A percentile compares a stretch with the other conserved stretches of the same genome.
These are phyloP conservation scores for Magnusiomyces paraingens DNA, from an alignment of 1,139 yeast genomes.

Conservation along the genomic window DNA sequence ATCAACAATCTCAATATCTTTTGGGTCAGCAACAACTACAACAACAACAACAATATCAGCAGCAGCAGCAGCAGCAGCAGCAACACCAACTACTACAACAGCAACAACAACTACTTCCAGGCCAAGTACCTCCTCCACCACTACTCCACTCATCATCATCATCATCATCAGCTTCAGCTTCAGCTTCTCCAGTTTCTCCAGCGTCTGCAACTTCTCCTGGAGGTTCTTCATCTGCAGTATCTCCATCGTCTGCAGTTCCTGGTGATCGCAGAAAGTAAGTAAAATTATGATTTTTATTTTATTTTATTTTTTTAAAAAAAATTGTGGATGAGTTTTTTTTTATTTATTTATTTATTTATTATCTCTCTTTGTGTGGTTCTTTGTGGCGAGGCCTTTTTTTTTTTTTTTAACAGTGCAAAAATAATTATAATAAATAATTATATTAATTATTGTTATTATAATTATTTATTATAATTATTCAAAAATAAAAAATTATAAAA, in stretches of 20 bases:
- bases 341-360: slow-evolving; percentile 1
- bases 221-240: background rate
- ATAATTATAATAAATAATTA: no score
- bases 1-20: background rate
- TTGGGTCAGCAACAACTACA: background rate
- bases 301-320: background rate
- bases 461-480: no score
- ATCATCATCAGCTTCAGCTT: background rate
- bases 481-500: no score
- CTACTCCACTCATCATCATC: background rate
- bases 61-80: no score
- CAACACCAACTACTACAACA: background rate
- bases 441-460: no score
- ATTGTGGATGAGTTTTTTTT: background rate
- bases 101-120: background rate
- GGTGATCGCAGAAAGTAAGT: slow-evolving; percentile 9
- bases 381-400: background rate
- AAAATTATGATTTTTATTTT: background rate
- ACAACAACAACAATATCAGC: background rate
- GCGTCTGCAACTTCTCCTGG: background rate
- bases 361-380: background rate
- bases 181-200: background rate
- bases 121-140: background rate
- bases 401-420: background rate
- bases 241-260: slow-evolving; percentile 4